Conservation (phyloP, 805 yeast species). For the Lipomyces anomalus region DNA sequence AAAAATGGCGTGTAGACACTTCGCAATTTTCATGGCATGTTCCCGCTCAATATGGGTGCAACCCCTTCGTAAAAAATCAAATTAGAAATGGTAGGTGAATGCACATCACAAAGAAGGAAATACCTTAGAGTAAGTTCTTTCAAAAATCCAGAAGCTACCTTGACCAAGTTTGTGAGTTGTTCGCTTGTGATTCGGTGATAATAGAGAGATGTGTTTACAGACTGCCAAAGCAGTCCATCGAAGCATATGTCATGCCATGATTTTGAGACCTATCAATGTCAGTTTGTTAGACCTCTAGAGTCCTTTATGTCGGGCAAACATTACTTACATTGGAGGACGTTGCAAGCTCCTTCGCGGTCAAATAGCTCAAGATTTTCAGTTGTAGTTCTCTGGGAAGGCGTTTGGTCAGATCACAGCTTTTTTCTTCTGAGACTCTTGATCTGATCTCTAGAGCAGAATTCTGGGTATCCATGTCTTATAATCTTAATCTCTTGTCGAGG, state of each 20-base stretch:
- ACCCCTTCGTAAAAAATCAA: no score
- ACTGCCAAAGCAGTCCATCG: slow-evolving; percentile 20
- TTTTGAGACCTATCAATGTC: slow-evolving; percentile 3
- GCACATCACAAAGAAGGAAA: neutral
- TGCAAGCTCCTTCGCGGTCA: slow-evolving; percentile 1
- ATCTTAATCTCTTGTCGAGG: no score
- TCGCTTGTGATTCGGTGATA: slow-evolving; percentile 7
- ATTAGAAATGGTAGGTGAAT: neutral
- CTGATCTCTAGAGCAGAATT: no score
- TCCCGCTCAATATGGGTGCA: slow-evolving; percentile 5
- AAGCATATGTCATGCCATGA: slow-evolving; percentile 11
- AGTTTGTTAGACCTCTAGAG: neutral
- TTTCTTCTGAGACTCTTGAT: no score
- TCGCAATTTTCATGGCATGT: slow-evolving; percentile 7
- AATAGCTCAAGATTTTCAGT: slow-evolving; percentile 3
- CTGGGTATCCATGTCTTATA: no score
- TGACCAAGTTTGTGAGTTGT: slow-evolving; percentile 5
- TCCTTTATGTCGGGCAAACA: neutral
- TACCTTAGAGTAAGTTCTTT: slow-evolving; percentile 8
- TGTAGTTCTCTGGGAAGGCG: slow-evolving; percentile 11
- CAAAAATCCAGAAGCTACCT: slow-evolving; percentile 9
- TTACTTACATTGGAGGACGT: slow-evolving; percentile 5
- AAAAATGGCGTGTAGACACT: slow-evolving; percentile 5
- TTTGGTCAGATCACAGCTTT: slow-evolving; percentile 3
- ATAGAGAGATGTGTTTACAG: slow-evolving; percentile 7